Percentiles rank a stretch among this genome's conserved stretches.
Conservation (phyloP, 257 asterid genomes). For the Oldenlandia corymbosa region DNA sequence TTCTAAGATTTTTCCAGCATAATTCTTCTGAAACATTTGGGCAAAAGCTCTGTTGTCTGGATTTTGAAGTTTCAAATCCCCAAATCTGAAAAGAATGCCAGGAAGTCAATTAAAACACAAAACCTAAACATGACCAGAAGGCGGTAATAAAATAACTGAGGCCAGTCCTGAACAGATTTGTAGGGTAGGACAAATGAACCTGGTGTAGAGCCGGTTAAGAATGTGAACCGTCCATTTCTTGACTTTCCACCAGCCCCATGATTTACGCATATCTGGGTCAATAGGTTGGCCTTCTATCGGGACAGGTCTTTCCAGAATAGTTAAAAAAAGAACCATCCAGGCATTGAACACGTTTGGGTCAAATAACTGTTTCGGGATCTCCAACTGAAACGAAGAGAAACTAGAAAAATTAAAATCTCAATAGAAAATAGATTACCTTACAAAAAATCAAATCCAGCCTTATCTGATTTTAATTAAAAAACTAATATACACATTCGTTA, state of each 20-base stretch:
- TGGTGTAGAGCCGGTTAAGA: slow-evolving; percentile 82
- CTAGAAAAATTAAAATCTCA: neutral
- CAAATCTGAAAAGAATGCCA: slow-evolving; percentile 51
- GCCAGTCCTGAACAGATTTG: neutral
- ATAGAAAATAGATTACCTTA: neutral
- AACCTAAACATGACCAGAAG: neutral
- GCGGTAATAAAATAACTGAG: neutral
- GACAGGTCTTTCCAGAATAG: slow-evolving; percentile 88
- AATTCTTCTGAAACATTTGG: slow-evolving; percentile 93
- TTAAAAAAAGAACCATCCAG: slow-evolving; percentile 94
- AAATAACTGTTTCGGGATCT: slow-evolving; percentile 85
- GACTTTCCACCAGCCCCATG: slow-evolving; percentile 99
- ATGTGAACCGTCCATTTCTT: slow-evolving; percentile 98
- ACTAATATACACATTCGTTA: neutral
- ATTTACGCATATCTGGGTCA: slow-evolving; percentile 82
- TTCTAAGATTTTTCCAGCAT: slow-evolving; percentile 90
- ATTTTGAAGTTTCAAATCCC: slow-evolving; percentile 87
- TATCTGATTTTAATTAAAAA: neutral
- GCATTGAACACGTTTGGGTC: slow-evolving; percentile 88
- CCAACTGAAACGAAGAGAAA: slow-evolving; percentile 52
- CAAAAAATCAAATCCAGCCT: neutral
- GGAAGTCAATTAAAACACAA: neutral
- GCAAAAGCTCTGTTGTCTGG: slow-evolving; percentile 94
- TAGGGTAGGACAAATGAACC: slow-evolving; percentile 37
- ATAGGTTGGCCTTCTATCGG: slow-evolving; percentile 85